phyloP scores from a whole-genome alignment of 2,329 filamentous ascomycete genomes.

The Hypoxylon sp. region DNA sequence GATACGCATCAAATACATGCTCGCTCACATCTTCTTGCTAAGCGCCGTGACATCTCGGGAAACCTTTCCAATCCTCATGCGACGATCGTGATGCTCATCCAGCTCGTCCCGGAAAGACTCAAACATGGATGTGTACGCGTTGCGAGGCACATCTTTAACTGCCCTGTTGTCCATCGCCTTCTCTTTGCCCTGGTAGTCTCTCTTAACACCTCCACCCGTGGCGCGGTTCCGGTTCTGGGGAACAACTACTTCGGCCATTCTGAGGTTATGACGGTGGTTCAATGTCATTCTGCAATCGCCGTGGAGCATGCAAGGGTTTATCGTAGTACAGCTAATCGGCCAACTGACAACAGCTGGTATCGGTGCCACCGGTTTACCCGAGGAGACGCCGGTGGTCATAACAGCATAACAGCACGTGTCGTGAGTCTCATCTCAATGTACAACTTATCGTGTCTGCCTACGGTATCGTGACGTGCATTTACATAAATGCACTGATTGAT shows the following conservation, averaged over 20 bases:
- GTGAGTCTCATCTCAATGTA: constrained; percentile 12
- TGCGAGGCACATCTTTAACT: constrained; percentile 56
- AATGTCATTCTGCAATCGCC: constrained; percentile 14
- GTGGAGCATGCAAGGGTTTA: background rate
- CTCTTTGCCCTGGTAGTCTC: constrained; percentile 67
- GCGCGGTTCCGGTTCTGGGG: constrained; percentile 48
- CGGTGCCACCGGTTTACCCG: constrained; percentile 15
- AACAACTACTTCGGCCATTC: constrained; percentile 51
- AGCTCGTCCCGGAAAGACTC: constrained; percentile 87
- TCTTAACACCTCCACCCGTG: constrained; percentile 62
- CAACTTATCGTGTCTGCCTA: constrained; percentile 1
- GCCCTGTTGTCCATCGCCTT: constrained; percentile 54
- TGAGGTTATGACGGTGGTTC: constrained; percentile 11
- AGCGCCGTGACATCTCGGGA: constrained; percentile 92
- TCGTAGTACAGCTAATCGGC: background rate
- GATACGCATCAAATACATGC: constrained; percentile 7
- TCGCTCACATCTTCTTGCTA: constrained; percentile 92
- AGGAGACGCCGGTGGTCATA: constrained; percentile 24
- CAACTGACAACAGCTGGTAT: background rate
- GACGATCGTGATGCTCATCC: constrained; percentile 93
- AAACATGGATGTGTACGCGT: constrained; percentile 81
- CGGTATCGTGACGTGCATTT: background rate
- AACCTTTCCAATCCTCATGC: constrained; percentile 90
- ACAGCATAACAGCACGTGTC: constrained; percentile 11
- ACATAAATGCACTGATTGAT: background rate